A percentile compares a stretch with the other conserved stretches of the same genome.
These are phyloP conservation scores for Nepenthes alata DNA, from an alignment of 179 eudicot genomes.

Conservation along the genomic window DNA sequence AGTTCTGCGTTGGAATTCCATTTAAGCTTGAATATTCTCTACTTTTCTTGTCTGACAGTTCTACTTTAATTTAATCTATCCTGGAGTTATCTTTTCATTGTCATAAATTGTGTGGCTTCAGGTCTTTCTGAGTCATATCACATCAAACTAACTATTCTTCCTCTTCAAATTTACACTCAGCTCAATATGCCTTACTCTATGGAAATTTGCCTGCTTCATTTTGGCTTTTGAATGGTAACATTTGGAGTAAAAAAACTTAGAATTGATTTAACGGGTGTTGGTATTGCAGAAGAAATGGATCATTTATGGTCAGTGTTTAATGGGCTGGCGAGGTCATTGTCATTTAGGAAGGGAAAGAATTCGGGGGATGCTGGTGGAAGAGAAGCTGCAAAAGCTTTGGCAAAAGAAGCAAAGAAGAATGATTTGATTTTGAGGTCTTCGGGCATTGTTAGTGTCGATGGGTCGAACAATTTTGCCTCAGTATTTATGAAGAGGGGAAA, in stretches of 20 bases:
- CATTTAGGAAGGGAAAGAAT: conserved; percentile 32
- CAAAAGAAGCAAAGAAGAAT: conserved; percentile 67
- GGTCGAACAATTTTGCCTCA: conserved; percentile 59
- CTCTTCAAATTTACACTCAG: too few species aligned
- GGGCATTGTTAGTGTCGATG: conserved; percentile 46
- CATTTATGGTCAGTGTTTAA: conserved; percentile 73
- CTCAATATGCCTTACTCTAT: too few species aligned
- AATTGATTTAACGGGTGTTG: too few species aligned
- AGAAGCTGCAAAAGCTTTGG: conserved; percentile 56
- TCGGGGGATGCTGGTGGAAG: conserved; percentile 41
- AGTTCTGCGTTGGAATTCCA: neutral
- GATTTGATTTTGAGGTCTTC: conserved; percentile 59
- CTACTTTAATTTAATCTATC: neutral
- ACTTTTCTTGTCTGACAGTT: neutral
- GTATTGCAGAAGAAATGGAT: conserved; percentile 37
- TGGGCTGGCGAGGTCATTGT: conserved; percentile 64
- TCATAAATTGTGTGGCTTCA: too few species aligned
- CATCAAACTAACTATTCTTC: too few species aligned
- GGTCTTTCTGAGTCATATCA: too few species aligned
- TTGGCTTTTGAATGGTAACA: too few species aligned
- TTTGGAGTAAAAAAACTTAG: neutral
- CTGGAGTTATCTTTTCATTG: neutral
- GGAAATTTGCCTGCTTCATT: too few species aligned
- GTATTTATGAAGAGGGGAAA: conserved; percentile 63
- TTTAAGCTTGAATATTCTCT: neutral